phyloP scores from a whole-genome alignment of 2,329 filamentous ascomycete species.

The Aschersonia sp. region DNA sequence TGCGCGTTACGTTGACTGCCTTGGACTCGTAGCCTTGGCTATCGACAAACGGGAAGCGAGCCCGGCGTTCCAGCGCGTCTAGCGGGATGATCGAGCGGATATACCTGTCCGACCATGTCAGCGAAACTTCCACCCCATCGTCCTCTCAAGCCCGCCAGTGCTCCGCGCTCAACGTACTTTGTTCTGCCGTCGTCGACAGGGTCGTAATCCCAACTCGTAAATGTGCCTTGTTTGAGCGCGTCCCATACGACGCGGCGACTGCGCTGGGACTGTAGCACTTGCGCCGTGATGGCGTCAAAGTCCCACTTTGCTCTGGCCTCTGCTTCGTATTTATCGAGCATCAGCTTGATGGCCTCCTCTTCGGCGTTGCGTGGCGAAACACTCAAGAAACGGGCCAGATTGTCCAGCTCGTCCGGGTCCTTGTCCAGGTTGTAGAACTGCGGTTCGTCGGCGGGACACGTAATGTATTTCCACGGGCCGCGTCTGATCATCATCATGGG shows the following conservation, averaged over 20 bases:
- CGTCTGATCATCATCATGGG: constrained; percentile 91
- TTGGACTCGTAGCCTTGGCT: constrained; percentile 32
- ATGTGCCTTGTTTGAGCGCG: constrained; percentile 61
- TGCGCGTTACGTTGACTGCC: constrained; percentile 21
- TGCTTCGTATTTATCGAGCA: constrained; percentile 52
- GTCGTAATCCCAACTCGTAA: constrained; percentile 77
- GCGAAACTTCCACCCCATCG: neutral
- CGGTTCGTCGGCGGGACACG: constrained; percentile 68
- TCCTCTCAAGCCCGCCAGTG: neutral
- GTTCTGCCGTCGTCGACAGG: constrained; percentile 54
- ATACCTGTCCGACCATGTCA: constrained; percentile 39
- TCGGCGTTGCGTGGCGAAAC: constrained; percentile 22
- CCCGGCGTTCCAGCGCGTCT: constrained; percentile 65
- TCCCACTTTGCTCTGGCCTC: constrained; percentile 72
- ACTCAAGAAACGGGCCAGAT: constrained; percentile 43
- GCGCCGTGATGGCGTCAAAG: constrained; percentile 59
- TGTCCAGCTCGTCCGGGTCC: constrained; percentile 66
- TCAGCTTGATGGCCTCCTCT: constrained; percentile 30
- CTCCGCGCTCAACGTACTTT: constrained; percentile 32
- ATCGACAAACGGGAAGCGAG: constrained; percentile 56
- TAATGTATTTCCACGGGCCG: constrained; percentile 82
- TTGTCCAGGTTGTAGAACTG: constrained; percentile 68
- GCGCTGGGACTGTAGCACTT: constrained; percentile 66
- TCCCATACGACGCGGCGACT: constrained; percentile 66
- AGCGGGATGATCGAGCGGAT: constrained; percentile 74